These are phyloP conservation scores for Ophiocordyceps camponoti-saundersi DNA, from an alignment of 2,329 filamentous ascomycete genomes.

Conservation along the genomic window DNA sequence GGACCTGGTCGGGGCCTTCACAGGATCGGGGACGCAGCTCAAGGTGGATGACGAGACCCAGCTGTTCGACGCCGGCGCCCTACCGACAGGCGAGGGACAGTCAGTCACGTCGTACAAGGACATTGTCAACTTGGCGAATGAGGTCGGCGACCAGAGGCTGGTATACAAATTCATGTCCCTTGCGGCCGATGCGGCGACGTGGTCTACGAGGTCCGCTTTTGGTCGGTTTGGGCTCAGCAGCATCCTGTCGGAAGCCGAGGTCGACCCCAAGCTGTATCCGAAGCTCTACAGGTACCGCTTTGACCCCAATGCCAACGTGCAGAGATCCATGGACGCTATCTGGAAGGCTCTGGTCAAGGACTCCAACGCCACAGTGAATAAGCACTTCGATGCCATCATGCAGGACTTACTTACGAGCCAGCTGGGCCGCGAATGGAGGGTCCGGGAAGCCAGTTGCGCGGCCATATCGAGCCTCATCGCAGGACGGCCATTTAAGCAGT, in stretches of 20 bases:
- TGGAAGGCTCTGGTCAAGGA: constrained; percentile 96
- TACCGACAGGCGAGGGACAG: constrained; percentile 78
- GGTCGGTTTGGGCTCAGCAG: constrained; percentile 84
- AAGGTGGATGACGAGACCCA: constrained; percentile 86
- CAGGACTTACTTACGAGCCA: constrained; percentile 74
- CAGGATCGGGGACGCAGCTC: constrained; percentile 54
- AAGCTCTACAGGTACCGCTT: constrained; percentile 92
- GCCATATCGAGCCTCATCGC: constrained; percentile 80
- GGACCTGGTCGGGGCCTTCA: constrained; percentile 80
- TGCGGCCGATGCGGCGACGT: constrained; percentile 87
- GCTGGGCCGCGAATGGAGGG: constrained; percentile 81
- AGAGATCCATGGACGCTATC: constrained; percentile 91
- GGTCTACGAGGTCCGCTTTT: constrained; percentile 93
- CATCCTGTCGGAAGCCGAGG: constrained; percentile 72
- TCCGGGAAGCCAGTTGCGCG: constrained; percentile 79
- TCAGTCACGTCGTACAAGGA: constrained; percentile 95
- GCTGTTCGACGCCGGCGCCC: constrained; percentile 76
- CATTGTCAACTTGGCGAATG: constrained; percentile 86
- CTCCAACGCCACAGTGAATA: constrained; percentile 55
- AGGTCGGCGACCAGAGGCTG: constrained; percentile 89
- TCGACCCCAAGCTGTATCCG: constrained; percentile 87
- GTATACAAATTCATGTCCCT: constrained; percentile 98
- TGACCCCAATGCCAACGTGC: constrained; percentile 85
- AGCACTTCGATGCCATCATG: constrained; percentile 79
- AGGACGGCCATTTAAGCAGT: constrained; percentile 57